phyloP scores from a whole-genome alignment of 2,329 filamentous ascomycete species.

The Cytospora paraplurivora region DNA sequence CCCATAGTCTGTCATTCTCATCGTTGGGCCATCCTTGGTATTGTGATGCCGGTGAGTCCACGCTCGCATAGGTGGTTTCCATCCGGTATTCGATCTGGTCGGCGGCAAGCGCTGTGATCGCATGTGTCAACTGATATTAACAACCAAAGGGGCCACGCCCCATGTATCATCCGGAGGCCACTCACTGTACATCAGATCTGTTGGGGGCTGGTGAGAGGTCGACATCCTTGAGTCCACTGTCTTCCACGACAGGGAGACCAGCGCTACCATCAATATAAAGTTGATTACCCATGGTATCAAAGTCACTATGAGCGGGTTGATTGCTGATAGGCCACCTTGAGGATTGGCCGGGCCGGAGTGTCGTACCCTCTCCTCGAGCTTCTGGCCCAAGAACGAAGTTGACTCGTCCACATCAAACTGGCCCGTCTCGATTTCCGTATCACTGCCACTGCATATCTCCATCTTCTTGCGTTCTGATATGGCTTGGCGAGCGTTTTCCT shows the following conservation, averaged over 20 bases:
- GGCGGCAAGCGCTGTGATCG: slow-evolving; percentile 10
- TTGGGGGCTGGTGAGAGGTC: neutral
- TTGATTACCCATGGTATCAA: slow-evolving; percentile 20
- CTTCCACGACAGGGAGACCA: slow-evolving; percentile 2
- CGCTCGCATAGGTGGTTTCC: slow-evolving; percentile 20
- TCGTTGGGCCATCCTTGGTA: slow-evolving; percentile 20
- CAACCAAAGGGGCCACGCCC: neutral
- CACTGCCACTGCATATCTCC: neutral
- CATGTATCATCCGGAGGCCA: neutral
- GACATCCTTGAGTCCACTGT: neutral
- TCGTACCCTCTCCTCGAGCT: neutral
- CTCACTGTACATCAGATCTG: slow-evolving; percentile 18
- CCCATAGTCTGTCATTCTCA: slow-evolving; percentile 15
- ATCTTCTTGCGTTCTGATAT: neutral
- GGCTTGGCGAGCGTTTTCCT: neutral
- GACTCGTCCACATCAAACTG: slow-evolving; percentile 8
- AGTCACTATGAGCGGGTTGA: neutral
- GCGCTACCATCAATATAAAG: neutral
- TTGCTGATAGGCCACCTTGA: neutral
- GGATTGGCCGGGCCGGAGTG: neutral
- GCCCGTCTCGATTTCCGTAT: slow-evolving; percentile 9
- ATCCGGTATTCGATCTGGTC: slow-evolving; percentile 19
- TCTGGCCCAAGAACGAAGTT: slow-evolving; percentile 8
- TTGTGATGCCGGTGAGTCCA: slow-evolving; percentile 14
- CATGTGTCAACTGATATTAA: neutral